phyloP scores from a whole-genome alignment of 2,329 filamentous ascomycete genomes.

The Penicillium sp. region DNA sequence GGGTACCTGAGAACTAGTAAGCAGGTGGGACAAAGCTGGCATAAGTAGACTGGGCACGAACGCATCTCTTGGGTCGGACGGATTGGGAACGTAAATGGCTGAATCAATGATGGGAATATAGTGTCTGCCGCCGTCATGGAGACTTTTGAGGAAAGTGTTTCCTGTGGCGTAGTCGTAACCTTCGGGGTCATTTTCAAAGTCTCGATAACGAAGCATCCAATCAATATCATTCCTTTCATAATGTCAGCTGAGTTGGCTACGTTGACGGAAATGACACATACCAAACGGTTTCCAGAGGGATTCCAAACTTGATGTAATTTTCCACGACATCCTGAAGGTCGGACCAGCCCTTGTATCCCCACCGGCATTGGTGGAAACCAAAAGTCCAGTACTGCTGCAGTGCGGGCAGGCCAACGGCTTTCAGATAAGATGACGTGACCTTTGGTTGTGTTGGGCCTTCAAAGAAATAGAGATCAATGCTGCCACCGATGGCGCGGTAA shows the following conservation, averaged over 20 bases:
- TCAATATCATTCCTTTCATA: slow-evolving; percentile 31
- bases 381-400: slow-evolving; percentile 66
- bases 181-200: slow-evolving; percentile 2
- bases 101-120: slow-evolving; percentile 73
- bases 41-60: background rate
- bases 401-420: slow-evolving; percentile 42
- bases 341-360: slow-evolving; percentile 57
- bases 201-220: slow-evolving; percentile 29
- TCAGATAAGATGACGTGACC: slow-evolving; percentile 60
- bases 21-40: background rate
- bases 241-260: background rate
- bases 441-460: slow-evolving; percentile 57
- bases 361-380: slow-evolving; percentile 64
- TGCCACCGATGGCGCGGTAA: slow-evolving; percentile 77
- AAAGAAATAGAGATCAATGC: slow-evolving; percentile 70
- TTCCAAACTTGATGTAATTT: slow-evolving; percentile 37
- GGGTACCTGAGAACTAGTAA: slow-evolving; percentile 47
- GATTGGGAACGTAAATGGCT: slow-evolving; percentile 33
- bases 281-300: slow-evolving; percentile 41
- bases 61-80: background rate
- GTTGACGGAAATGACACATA: no score
- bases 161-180: background rate
- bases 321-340: slow-evolving; percentile 39
- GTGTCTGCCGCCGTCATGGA: slow-evolving; percentile 66
- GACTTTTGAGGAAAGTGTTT: slow-evolving; percentile 56